These are phyloP conservation scores for Termitomyces eurrhizus DNA, from an alignment of 768 basidiomycete species.

Conservation along the genomic window DNA sequence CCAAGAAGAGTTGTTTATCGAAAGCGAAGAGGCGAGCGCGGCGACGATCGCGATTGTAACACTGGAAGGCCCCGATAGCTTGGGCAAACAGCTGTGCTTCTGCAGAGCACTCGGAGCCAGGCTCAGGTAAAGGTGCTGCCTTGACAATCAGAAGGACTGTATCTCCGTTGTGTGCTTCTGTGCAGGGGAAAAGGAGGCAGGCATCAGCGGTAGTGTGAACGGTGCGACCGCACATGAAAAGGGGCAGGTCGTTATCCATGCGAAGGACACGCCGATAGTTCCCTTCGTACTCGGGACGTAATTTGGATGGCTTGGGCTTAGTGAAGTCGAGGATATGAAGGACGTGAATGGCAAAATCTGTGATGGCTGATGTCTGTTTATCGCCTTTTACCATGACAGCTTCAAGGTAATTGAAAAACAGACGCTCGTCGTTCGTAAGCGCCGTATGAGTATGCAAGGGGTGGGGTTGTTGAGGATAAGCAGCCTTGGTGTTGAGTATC, in stretches of 20 bases:
- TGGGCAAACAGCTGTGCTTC: slow-evolving; percentile 18
- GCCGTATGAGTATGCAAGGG: slow-evolving; percentile 3
- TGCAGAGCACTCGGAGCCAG: background rate
- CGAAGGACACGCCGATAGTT: slow-evolving; percentile 11
- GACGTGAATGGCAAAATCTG: slow-evolving; percentile 12
- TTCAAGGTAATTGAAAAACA: slow-evolving; percentile 15
- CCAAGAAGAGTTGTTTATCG: slow-evolving; percentile 11
- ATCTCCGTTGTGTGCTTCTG: background rate
- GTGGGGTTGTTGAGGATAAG: background rate
- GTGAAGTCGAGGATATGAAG: slow-evolving; percentile 15
- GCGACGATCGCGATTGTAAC: slow-evolving; percentile 16
- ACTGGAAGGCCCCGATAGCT: slow-evolving; percentile 18
- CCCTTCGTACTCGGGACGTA: slow-evolving; percentile 1
- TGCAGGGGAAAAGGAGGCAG: slow-evolving; percentile 12
- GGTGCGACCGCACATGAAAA: slow-evolving; percentile 19
- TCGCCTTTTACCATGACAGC: slow-evolving; percentile 9
- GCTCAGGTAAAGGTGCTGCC: slow-evolving; percentile 4
- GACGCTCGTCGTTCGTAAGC: slow-evolving; percentile 14
- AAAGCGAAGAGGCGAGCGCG: slow-evolving; percentile 14
- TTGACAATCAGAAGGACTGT: slow-evolving; percentile 16
- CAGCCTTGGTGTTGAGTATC: slow-evolving; percentile 7
- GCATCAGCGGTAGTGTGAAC: slow-evolving; percentile 16
- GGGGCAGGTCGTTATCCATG: slow-evolving; percentile 15
- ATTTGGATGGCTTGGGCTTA: slow-evolving; percentile 6
- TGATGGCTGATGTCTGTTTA: slow-evolving; percentile 6